Evolutionary conservation across 1,284 basidiomycete species (phyloP), one percentile per base, ranked within the genome.

Genomic region (Marasmius sp.): DNA sequence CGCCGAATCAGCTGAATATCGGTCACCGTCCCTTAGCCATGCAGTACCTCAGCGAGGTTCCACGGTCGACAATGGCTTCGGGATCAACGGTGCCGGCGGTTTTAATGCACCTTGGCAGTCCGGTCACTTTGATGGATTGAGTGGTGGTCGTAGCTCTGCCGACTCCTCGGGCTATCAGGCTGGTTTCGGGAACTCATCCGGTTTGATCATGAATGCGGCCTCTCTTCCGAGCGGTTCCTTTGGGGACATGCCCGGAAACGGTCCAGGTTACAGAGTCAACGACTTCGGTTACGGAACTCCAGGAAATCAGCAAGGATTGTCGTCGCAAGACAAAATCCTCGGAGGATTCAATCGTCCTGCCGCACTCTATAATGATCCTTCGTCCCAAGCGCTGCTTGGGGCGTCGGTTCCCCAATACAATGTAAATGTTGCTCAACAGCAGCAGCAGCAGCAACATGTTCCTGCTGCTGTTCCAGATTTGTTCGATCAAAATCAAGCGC

Each of bases 61-160:
- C 38, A 71, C 74, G 33, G 45, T 62, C 37, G 68, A 79, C 52
- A 84, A 85, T 63, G 76, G 75, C 7, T 81, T 80, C 69, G 76
- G 77, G 14, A 75, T 72, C 62, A 79, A 77, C 65, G 72, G 74
- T 66, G 65, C 66, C 39, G 75, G 74, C 61, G 71, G 65, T 59
- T 65, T 72, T 52, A 66, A 71, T 56, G 73, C 74, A n/a, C 71
- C 75, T 53, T 83, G 82, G 82, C 66, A 70, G 38, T 61, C 63
- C 38, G 61, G 50, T 16, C 63, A 61, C 57, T 71, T 71, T 41
- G 66, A 68, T n/a, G 48, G 34, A 16, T 34, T 61, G 39, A 48
- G 34, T 16, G 62, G 57, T 45, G 67, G 69, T 39, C 64, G 63
- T 57, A 69, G 73, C 50, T 69, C 65, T 1, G 66, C 55, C 22